These are phyloP conservation scores for Pseudoperonospora humuli DNA, from an alignment of 352 stramenopile genomes.

Conservation along the genomic window DNA sequence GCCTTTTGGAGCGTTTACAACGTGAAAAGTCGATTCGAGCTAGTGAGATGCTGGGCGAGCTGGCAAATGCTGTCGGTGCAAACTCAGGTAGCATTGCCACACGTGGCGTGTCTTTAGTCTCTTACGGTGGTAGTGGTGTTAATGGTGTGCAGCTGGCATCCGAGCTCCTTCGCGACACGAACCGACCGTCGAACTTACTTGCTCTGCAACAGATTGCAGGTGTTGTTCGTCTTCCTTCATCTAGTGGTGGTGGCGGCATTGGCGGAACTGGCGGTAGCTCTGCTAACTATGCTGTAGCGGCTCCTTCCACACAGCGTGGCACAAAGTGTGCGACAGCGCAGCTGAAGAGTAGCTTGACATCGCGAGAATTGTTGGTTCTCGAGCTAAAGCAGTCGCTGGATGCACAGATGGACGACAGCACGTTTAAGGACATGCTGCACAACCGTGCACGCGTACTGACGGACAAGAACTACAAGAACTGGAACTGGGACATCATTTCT, in stretches of 20 bases:
- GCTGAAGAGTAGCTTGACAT: constrained; percentile 67
- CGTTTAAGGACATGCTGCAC: constrained; percentile 86
- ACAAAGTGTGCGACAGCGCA: constrained; percentile 33
- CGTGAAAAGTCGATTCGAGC: constrained; percentile 82
- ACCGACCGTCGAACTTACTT: constrained; percentile 60
- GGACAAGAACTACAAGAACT: constrained; percentile 88
- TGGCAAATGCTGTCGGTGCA: constrained; percentile 68
- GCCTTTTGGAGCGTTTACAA: constrained; percentile 60
- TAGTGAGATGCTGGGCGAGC: constrained; percentile 77
- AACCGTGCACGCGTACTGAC: constrained; percentile 76
- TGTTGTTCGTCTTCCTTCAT: constrained; percentile 29
- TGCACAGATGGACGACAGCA: constrained; percentile 82
- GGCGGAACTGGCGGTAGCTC: constrained; percentile 15
- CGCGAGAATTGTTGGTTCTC: constrained; percentile 79
- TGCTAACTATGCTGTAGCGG: constrained; percentile 26
- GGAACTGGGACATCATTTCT: constrained; percentile 89
- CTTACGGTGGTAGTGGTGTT: constrained; percentile 69
- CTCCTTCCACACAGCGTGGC: constrained; percentile 27
- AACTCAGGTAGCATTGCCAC: constrained; percentile 67
- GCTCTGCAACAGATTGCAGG: constrained; percentile 33
- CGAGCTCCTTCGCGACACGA: constrained; percentile 81
- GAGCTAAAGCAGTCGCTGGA: constrained; percentile 84
- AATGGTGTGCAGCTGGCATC: constrained; percentile 85
- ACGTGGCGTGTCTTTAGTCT: constrained; percentile 66
- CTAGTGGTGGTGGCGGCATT: constrained; percentile 20